Evolutionary conservation across 495 filamentous ascomycete species (phyloP).

Genomic region (Lasiosphaeris hirsuta): DNA sequence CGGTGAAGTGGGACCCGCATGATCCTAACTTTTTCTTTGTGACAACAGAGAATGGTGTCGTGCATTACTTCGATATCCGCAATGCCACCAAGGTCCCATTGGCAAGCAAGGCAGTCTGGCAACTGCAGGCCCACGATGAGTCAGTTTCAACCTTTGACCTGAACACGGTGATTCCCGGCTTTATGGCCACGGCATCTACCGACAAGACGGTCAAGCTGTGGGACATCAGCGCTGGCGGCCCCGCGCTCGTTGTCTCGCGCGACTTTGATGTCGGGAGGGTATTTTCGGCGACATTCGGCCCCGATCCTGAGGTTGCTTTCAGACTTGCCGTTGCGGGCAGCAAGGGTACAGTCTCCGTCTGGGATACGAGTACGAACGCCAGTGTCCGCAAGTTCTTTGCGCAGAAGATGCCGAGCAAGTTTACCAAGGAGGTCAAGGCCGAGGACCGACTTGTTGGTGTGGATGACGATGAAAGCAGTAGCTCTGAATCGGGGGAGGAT

Average conservation of each 20-base stretch:
- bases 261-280: constrained; percentile 93
- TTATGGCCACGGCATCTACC: constrained; percentile 84
- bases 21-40: constrained; percentile 91
- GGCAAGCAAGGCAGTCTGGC: constrained; percentile 82
- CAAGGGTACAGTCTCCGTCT: constrained; percentile 89
- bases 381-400: constrained; percentile 88
- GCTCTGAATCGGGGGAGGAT: constrained; percentile 54
- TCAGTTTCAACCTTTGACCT: constrained; percentile 94
- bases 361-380: constrained; percentile 93
- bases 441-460: constrained; percentile 76
- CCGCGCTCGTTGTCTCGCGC: constrained; percentile 84
- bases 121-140: constrained; percentile 89
- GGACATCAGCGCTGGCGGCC: constrained; percentile 77
- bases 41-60: constrained; percentile 82
- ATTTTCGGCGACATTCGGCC: constrained; percentile 85
- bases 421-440: constrained; percentile 51
- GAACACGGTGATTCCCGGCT: constrained; percentile 83
- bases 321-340: constrained; percentile 89
- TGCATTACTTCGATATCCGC: constrained; percentile 84
- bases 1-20: constrained; percentile 87
- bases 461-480: constrained; percentile 58
- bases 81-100: constrained; percentile 63
- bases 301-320: constrained; percentile 85
- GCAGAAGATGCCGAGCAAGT: constrained; percentile 53
- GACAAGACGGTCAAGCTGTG: constrained; percentile 96